A percentile compares a stretch with the other conserved stretches of the same genome.
Conservation (phyloP, 305 asterid genomes). For the Solanum aculeatissimum region DNA sequence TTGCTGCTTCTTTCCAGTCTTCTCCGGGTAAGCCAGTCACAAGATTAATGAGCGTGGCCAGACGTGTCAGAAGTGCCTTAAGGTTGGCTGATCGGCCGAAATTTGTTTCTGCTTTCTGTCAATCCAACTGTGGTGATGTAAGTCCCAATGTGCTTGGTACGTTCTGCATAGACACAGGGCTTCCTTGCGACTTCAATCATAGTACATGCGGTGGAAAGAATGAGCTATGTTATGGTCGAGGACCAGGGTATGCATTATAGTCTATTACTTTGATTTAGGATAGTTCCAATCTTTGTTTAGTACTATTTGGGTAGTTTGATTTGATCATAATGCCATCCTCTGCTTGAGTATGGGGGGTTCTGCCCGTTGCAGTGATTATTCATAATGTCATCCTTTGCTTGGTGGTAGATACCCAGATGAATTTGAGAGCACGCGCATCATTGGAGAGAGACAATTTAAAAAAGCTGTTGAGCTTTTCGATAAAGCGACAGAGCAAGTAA, state of each 20-base stretch:
- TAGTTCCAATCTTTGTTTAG: not conserved
- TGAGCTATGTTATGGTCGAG: constrained; percentile 92
- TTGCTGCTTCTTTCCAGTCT: constrained; percentile 77
- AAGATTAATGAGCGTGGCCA: constrained; percentile 52
- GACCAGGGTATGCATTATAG: constrained; percentile 71
- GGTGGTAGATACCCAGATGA: constrained; percentile 75
- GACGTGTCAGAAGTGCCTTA: constrained; percentile 82
- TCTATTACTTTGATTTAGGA: not conserved
- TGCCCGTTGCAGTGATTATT: not conserved
- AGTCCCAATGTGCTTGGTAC: constrained; percentile 99
- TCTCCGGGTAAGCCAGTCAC: constrained; percentile 60
- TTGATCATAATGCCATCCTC: not conserved
- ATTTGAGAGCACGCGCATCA: constrained; percentile 89
- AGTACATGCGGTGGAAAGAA: constrained; percentile 98
- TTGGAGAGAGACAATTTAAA: constrained; percentile 85
- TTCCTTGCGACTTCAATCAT: constrained; percentile 93
- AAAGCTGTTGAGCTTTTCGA: constrained; percentile 75
- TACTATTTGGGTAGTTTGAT: not conserved
- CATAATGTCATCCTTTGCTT: constrained; percentile 6
- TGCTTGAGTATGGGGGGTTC: not conserved
- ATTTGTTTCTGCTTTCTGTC: constrained; percentile 96
- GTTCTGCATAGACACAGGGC: constrained; percentile 83
- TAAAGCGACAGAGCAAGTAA: constrained; percentile 58
- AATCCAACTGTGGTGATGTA: constrained; percentile 93
- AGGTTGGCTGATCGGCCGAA: constrained; percentile 67